Base-by-base conservation (phyloP, 75 land plant species). In the Adiantum capillusveneris region DNA sequence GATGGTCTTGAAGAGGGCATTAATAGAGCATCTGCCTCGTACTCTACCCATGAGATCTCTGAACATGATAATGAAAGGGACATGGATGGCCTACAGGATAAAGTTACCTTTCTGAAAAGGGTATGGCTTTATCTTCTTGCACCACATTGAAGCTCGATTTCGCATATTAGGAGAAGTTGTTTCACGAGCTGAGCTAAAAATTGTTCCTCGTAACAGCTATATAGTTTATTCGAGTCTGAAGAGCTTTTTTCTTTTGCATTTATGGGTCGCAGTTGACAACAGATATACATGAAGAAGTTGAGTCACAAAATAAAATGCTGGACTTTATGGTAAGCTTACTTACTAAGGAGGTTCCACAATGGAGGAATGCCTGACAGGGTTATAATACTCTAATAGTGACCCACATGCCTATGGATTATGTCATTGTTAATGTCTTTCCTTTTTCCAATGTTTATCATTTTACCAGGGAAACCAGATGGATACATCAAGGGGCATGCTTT, bases 1-100 rank as follows among this genome's bases (percentile, higher is more conserved):
- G 91, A 87, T 81, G 79, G 81, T 26, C 74, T 90, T 50, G 96
- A 90, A 67, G 96, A 86, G 56, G 92, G 96, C 57, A 90, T 87
- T 25, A 65, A 86, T 1, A 71, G 83, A 62, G 72, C 87, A 46
- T 66, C 90, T 11, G 63, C 85, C 18, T 71, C 84, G 2, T 88
- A 75, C 60, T 64, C 84, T 19, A 79, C 78, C 36, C 67, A 69
- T 71, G 96, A 90, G 58, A 90, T 87, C 52, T 78, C 81, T 60
- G 96, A 90, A 65, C 87, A 84, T 44, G 96, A 87, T 30, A 90
- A 90, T 78, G 93, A 90, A 16, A 69, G 73, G 50, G 85, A 81
- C 31, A 6, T 90, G 17, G 96, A 84, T 54, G 86, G 83, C 6
- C 68, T 90, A 49, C 82, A 90, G 29, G 96, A 90, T 39, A 71